Base-by-base conservation (phyloP, 176 grass and related monocot genomes). In the Pontederia paniculata region DNA sequence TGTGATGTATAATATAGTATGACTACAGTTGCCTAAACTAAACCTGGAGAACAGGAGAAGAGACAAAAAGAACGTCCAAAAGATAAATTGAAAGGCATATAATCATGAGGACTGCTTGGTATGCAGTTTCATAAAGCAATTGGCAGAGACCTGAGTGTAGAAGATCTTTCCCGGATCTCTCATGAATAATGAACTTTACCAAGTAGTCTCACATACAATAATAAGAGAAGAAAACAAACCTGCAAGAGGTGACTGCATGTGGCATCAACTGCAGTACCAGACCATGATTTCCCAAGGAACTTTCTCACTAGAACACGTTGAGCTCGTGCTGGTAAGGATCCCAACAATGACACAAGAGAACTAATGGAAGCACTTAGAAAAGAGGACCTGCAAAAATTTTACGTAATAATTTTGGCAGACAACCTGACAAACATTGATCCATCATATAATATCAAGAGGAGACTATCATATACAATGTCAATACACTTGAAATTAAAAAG, bases 211-310 rank as follows among this genome's bases (percentile, higher is more conserved):
- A 42, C 14, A 59, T 42, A 12, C 17, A 20, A 19, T 14, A 48
- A 66, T n/a, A 15, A 25, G 60, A 63, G 55, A 22, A 66, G 45
- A 60, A 43, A 83, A 41, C 45, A 76, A 63, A 89, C 90, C 70
- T 65, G 21, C 59, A 96, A 78, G 50, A 96, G 76, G 70, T 96
- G 74, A 55, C 68, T 73, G 68, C 85, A 89, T 28, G 73, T 68
- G 78, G 64, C 85, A 78, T 86, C 70, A 65, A 96, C 42, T 60
- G 85, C 90, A 10, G 73, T 46, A 42, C 47, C 49, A 75, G 90
- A 96, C 85, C 90, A 96, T 44, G 85, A 83, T 49, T 65, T 45
- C 44, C 82, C 90, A 76, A 96, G 73, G 49, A 80, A 77, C 57
- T 71, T 80, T 83, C 54, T 96, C 49, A 86, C 79, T n/a, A 81